Evolutionary conservation across 768 basidiomycete species (phyloP), one percentile per base, ranked within the genome.

Genomic region (Trametes coccinea): DNA sequence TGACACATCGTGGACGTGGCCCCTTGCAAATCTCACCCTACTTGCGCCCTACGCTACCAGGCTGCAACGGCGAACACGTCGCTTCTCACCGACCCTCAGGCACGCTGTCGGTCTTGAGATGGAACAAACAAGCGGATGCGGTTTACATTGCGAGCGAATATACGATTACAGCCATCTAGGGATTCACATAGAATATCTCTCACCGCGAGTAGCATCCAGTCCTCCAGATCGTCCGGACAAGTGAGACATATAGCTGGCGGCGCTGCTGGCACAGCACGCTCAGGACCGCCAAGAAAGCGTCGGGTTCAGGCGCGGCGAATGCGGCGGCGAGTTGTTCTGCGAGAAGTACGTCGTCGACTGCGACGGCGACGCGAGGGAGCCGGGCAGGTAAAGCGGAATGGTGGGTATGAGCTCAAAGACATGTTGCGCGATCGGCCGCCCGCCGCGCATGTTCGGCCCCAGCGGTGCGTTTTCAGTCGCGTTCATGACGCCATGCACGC

Each of bases 401-500:
- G 89, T 91, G 7, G 89, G 89, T 14, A 91, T 84, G 22, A 93
- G 82, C 73, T 92, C 89, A 65, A 90, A 89, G 27, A 91, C 88
- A 62, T 87, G 85, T 64, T 91, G 90, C 5, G 84, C 84, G 16
- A 88, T 76, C 27, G 83, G 81, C 14, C 85, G 82, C 1, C 63
- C 58, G 30, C 41, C 54, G 6, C 80, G 66, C 31, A 79, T 70
- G 37, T 80, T 81, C 1, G 77, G 76, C 49, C 73, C 68, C 2
- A 73, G 69, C 2, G 77, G 67, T 7, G 60, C 27, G 17, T 67
- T 56, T 39, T 79, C 78, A 1, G 75, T 69, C 2, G 83, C 79
- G 47, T 87, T 87, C 88, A 93, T 93, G 30, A 94, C 92, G 6
- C 87, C 91, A 64, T 96, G 94, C 14, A 96, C 88, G 34, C 88